Evolutionary conservation across 2,329 filamentous ascomycete species (phyloP).

Genomic region (Fusarium haematococcum): DNA sequence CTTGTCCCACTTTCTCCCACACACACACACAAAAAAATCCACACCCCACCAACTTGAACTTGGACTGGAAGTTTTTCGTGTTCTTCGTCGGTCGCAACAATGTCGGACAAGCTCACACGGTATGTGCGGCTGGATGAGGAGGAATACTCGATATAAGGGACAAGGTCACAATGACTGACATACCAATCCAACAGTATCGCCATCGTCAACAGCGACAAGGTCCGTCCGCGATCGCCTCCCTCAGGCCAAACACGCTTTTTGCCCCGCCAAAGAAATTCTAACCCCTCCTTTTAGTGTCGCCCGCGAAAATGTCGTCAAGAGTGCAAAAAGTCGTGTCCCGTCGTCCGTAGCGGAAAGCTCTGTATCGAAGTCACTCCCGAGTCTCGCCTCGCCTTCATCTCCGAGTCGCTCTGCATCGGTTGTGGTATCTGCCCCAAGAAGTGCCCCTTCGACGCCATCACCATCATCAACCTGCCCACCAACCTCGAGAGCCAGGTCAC

Average conservation of each 20-base stretch:
- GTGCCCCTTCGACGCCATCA: constrained; percentile 98
- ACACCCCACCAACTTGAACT: constrained; percentile 1
- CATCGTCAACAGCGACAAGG: constrained; percentile 99
- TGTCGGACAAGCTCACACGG: constrained; percentile 97
- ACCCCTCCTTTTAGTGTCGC: constrained; percentile 51
- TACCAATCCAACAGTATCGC: constrained; percentile 77
- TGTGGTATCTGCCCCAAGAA: constrained; percentile 99
- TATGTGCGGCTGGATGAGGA: constrained; percentile 60
- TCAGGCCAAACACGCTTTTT: constrained; percentile 15
- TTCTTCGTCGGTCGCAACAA: constrained; percentile 57
- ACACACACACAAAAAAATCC: constrained; percentile 34
- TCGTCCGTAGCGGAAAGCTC: constrained; percentile 96
- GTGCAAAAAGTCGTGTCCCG: constrained; percentile 98
- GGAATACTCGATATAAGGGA: background rate
- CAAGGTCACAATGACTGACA: constrained; percentile 39
- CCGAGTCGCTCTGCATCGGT: constrained; percentile 94
- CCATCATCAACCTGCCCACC: constrained; percentile 99
- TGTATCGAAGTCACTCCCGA: constrained; percentile 93
- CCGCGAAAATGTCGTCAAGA: constrained; percentile 91
- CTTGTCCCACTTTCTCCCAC: constrained; percentile 19
- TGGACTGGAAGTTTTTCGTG: constrained; percentile 12
- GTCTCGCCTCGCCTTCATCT: constrained; percentile 98
- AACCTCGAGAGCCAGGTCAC: constrained; percentile 99
- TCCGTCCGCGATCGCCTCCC: constrained; percentile 51
- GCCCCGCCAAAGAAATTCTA: constrained; percentile 44